Conservation (phyloP, 1,284 basidiomycete genomes). For the Ustilago hordei region DNA sequence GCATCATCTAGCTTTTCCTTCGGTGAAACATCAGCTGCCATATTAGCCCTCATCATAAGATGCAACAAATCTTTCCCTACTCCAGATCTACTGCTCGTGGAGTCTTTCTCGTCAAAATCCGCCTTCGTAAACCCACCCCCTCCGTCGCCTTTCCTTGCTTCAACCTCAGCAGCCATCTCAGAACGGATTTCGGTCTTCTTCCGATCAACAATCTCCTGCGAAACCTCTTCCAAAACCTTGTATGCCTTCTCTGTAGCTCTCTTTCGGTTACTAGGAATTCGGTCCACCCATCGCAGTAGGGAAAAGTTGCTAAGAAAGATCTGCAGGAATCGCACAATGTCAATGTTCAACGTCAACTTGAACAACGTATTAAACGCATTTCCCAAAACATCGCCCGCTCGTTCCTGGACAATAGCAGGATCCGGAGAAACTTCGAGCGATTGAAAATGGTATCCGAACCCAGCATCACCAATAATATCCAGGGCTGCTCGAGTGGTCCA, state of each 20-base stretch:
- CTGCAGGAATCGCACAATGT: constrained; percentile 40
- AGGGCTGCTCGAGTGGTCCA: constrained; percentile 54
- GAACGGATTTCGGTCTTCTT: constrained; percentile 51
- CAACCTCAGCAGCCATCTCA: constrained; percentile 48
- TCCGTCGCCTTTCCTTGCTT: constrained; percentile 6
- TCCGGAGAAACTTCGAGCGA: constrained; percentile 38
- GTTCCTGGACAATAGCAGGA: constrained; percentile 16
- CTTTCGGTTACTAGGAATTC: constrained; percentile 56
- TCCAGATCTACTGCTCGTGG: constrained; percentile 6
- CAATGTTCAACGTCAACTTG: constrained; percentile 34
- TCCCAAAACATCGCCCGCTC: constrained; percentile 42
- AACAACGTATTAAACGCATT: constrained; percentile 52
- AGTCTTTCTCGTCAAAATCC: constrained; percentile 50
- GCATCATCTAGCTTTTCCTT: constrained; percentile 54
- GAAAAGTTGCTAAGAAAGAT: constrained; percentile 52
- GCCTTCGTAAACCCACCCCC: constrained; percentile 46
- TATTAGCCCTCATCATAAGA: constrained; percentile 64
- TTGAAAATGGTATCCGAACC: constrained; percentile 58
- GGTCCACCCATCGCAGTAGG: constrained; percentile 57
- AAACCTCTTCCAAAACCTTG: constrained; percentile 41
- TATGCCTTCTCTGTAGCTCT: constrained; percentile 37
- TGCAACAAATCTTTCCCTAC: constrained; percentile 62
- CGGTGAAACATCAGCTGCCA: constrained; percentile 54
- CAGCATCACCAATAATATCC: constrained; percentile 62
- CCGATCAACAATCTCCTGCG: constrained; percentile 48